phyloP scores from a whole-genome alignment of 306 rosid species.

The Prinsepia uniflora region DNA sequence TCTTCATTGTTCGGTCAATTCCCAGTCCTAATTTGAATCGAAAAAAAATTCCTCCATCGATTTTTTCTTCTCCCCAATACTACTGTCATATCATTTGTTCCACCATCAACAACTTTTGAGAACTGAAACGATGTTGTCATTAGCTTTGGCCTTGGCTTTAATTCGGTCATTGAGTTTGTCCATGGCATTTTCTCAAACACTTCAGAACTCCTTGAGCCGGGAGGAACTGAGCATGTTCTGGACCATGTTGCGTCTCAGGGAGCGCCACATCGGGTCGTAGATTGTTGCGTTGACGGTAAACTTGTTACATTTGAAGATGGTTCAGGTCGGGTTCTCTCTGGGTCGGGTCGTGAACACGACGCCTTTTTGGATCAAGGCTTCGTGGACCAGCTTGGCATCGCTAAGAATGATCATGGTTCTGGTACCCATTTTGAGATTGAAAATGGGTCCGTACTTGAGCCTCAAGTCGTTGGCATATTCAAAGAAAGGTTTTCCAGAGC shows the following conservation, averaged over 20 bases:
- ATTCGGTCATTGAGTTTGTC: conserved; percentile 53
- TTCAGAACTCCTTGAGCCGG: conserved; percentile 60
- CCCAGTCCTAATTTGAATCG: no score
- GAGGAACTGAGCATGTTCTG: conserved; percentile 89
- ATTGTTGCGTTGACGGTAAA: conserved; percentile 77
- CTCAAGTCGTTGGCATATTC: conserved; percentile 41
- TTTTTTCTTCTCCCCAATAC: no score
- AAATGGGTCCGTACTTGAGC: conserved; percentile 53
- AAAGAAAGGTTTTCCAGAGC: conserved; percentile 66
- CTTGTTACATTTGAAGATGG: conserved; percentile 71
- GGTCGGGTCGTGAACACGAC: conserved; percentile 55
- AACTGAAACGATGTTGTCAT: conserved; percentile 54
- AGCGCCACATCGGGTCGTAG: conserved; percentile 78
- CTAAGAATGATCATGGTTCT: conserved; percentile 60
- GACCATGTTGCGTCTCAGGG: conserved; percentile 77
- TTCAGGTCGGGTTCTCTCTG: conserved; percentile 73
- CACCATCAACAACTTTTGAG: conserved; percentile 22
- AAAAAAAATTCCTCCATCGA: no score
- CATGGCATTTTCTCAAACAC: conserved; percentile 63
- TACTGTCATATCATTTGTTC: no score
- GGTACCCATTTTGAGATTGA: conserved; percentile 84
- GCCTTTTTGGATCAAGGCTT: conserved; percentile 71
- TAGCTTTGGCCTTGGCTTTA: conserved; percentile 49
- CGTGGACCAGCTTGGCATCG: conserved; percentile 60
- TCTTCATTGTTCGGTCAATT: no score